Evolutionary conservation across 345 rosid species (phyloP).

Genomic region (Anastatica hierochuntica): DNA sequence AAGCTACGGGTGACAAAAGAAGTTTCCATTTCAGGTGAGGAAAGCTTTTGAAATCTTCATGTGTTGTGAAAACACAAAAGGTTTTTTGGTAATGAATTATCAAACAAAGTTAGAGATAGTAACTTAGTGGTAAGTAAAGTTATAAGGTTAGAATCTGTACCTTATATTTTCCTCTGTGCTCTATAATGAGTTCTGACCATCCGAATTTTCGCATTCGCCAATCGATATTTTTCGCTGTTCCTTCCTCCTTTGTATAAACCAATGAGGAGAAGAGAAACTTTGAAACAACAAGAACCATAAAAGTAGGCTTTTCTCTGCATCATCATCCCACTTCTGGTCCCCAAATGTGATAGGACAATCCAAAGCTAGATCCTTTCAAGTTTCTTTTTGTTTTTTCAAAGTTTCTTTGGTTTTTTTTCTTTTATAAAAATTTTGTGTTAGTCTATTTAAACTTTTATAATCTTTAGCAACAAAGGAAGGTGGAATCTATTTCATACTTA

Average conservation of each 20-base stretch:
- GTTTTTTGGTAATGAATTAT: constrained; percentile 9
- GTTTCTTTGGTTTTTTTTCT: neutral
- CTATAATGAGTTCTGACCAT: constrained; percentile 11
- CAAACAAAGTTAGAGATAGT: constrained; percentile 9
- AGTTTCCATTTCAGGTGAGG: neutral
- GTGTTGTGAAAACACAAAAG: constrained; percentile 6
- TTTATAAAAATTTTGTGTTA: neutral
- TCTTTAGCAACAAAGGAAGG: constrained; percentile 29
- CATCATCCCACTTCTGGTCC: constrained; percentile 27
- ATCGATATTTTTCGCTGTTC: constrained; percentile 1
- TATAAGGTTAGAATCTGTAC: constrained; percentile 21
- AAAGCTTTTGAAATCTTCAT: constrained; percentile 14
- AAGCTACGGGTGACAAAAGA: constrained; percentile 9
- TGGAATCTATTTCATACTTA: constrained; percentile 25
- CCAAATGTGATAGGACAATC: constrained; percentile 17
- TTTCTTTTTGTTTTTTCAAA: neutral
- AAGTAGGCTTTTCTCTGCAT: constrained; percentile 19
- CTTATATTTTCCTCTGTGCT: constrained; percentile 6
- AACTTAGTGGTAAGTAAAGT: constrained; percentile 15
- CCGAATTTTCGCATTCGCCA: constrained; percentile 12
- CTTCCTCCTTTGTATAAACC: constrained; percentile 3
- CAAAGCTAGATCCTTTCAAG: constrained; percentile 22
- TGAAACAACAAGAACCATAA: constrained; percentile 21
- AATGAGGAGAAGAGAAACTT: constrained; percentile 20
- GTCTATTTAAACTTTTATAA: constrained; percentile 19